These are phyloP conservation scores for Roridomyces roridus DNA, from an alignment of 768 basidiomycete species.

Conservation along the genomic window DNA sequence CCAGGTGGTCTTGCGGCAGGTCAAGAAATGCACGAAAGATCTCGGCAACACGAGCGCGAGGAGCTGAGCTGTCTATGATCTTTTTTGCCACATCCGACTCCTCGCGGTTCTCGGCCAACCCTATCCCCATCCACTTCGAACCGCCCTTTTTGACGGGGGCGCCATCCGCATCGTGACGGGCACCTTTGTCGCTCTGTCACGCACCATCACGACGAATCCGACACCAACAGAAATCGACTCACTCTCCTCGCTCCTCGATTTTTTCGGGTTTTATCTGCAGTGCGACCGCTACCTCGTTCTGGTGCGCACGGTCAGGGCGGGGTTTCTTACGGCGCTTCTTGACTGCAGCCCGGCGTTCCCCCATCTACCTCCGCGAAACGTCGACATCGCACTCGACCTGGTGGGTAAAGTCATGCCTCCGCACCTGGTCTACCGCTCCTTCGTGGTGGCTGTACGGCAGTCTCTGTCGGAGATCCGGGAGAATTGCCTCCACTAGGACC, in stretches of 20 bases:
- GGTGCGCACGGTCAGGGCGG: slow-evolving; percentile 36
- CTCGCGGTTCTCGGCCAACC: slow-evolving; percentile 36
- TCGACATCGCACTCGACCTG: slow-evolving; percentile 31
- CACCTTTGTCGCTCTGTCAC: slow-evolving; percentile 33
- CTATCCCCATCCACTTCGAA: slow-evolving; percentile 35
- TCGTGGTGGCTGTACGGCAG: slow-evolving; percentile 38
- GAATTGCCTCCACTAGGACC: slow-evolving; percentile 26
- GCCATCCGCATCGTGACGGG: slow-evolving; percentile 37
- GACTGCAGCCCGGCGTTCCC: slow-evolving; percentile 35
- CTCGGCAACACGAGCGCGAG: no score
- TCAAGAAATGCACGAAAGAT: no score
- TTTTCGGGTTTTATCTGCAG: slow-evolving; percentile 39
- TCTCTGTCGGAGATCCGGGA: slow-evolving; percentile 29
- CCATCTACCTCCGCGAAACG: slow-evolving; percentile 31
- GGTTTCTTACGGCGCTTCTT: slow-evolving; percentile 36
- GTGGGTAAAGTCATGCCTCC: slow-evolving; percentile 34
- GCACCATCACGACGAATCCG: slow-evolving; percentile 24
- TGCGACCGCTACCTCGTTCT: slow-evolving; percentile 45
- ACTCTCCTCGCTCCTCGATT: slow-evolving; percentile 34
- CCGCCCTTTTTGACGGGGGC: slow-evolving; percentile 36
- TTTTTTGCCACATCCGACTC: no score
- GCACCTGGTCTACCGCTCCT: slow-evolving; percentile 45
- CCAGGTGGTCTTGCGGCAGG: no score
- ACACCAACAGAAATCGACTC: slow-evolving; percentile 22
- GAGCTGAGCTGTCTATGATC: no score